phyloP scores from a whole-genome alignment of 768 basidiomycete species.

The Lanmaoa pseudosensibilis region DNA sequence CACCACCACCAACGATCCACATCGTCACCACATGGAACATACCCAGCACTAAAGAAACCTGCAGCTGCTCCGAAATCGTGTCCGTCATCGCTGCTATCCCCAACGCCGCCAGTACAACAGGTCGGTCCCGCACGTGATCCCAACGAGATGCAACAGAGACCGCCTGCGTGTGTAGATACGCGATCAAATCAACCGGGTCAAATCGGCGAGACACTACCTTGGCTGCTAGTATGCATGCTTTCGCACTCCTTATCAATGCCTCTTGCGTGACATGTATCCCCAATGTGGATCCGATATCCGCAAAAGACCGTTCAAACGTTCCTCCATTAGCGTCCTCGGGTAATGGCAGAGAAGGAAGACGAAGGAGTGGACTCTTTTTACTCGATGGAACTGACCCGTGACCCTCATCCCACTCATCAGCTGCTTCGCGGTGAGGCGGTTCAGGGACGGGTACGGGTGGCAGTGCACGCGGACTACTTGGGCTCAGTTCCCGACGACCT shows the following conservation, averaged over 20 bases:
- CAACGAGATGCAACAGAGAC: constrained; percentile 25
- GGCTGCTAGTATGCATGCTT: constrained; percentile 36
- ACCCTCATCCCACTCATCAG: neutral
- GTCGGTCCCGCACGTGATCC: constrained; percentile 26
- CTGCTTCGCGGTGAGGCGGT: neutral
- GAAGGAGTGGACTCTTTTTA: constrained; percentile 15
- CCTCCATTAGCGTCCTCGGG: neutral
- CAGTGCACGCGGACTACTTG: constrained; percentile 12
- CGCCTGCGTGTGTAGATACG: constrained; percentile 14
- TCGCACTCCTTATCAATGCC: constrained; percentile 31
- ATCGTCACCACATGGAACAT: constrained; percentile 40
- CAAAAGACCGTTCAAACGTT: neutral
- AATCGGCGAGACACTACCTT: constrained; percentile 30
- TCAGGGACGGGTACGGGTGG: constrained; percentile 15
- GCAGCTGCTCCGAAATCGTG: constrained; percentile 43
- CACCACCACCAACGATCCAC: constrained; percentile 6
- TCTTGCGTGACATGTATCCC: constrained; percentile 16
- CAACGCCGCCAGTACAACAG: constrained; percentile 28
- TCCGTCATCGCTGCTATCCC: constrained; percentile 44
- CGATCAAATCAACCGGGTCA: neutral
- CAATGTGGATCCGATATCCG: neutral
- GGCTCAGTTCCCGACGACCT: constrained; percentile 12
- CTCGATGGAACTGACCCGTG: neutral
- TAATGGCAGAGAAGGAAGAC: constrained; percentile 14
- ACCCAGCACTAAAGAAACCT: constrained; percentile 39